Evolutionary conservation across 164 flowering plant genomes (phyloP), one percentile per base, ranked within the genome.

Genomic region (Santalum album): DNA sequence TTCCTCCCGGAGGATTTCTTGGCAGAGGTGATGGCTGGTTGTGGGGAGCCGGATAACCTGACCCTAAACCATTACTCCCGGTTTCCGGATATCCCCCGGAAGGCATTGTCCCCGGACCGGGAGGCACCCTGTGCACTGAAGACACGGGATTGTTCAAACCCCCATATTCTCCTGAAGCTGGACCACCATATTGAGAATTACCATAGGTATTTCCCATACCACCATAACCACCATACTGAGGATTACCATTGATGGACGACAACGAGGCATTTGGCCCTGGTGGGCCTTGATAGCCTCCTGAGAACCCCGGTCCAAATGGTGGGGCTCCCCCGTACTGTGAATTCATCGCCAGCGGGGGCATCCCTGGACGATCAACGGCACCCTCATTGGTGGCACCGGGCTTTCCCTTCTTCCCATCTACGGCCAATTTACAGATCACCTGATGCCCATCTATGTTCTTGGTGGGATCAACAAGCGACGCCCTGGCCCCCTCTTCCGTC

Each of bases 361-460:
- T 45, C 18, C 34, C 34, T 7, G 18, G 4, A 16, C 36, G 12
- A 15, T 29, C 53, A 3, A 3, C 53, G 19, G 53, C 34, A 25
- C 32, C 19, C 9, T 25, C 50, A 46, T 6, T 46, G 0, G 23
- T 5, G 53, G 14, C 53, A 50, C 32, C 27, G 7, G 51, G 51
- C 51, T 25, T 49, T 7, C 45, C 45, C 45, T 49, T 49, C 32
- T 49, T 49, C 51, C 27, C 27, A 49, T 49, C 51, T 5, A 49
- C 19, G 14, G 51, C 51, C 27, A 49, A 14, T 24, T 49, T 49
- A 23, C 51, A 49, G n/a, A 49, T 18, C 27, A 49, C 26, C 32
- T 49, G 51, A 17, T 49, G 26, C n/a, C 51, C 51, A 17, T 24
- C 51, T 15, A 49, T 49, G 51, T 22, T 49, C 51, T 49, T 49